Conservation (phyloP, 2,329 filamentous ascomycete genomes). For the Arthrobotrys pseudoclavata region DNA sequence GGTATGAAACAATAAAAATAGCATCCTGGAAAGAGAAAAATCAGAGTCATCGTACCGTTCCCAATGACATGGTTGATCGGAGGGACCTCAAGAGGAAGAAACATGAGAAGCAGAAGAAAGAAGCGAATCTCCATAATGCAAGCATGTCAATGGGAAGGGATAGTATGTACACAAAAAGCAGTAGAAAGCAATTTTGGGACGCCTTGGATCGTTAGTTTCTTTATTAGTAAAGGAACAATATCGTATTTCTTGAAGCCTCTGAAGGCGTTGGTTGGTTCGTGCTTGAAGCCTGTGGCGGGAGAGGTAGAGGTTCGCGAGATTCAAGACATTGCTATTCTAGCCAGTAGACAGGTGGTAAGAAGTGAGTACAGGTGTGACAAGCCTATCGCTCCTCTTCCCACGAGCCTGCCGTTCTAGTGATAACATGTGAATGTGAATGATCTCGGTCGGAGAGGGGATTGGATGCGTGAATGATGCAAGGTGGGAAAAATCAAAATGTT, state of each 20-base stretch:
- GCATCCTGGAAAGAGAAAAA: constrained; percentile 32
- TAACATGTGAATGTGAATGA: constrained; percentile 24
- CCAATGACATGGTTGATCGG: constrained; percentile 27
- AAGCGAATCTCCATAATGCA: constrained; percentile 31
- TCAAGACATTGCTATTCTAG: constrained; percentile 54
- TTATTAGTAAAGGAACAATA: constrained; percentile 26
- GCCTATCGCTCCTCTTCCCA: constrained; percentile 44
- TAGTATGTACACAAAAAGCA: constrained; percentile 55
- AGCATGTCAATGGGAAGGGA: constrained; percentile 40
- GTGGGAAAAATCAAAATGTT: constrained; percentile 35
- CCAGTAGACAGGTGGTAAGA: constrained; percentile 31
- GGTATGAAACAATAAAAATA: constrained; percentile 5
- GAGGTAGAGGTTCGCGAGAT: constrained; percentile 32
- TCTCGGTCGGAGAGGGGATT: neutral
- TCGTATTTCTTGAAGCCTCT: constrained; percentile 27
- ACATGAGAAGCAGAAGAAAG: constrained; percentile 6
- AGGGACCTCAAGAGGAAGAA: neutral
- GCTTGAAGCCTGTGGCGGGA: neutral
- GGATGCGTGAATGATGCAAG: constrained; percentile 20
- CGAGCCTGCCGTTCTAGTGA: constrained; percentile 28
- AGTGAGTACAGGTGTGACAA: constrained; percentile 49
- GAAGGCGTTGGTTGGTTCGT: neutral
- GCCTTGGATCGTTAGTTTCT: constrained; percentile 53
- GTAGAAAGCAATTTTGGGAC: constrained; percentile 45
- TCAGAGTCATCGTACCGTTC: constrained; percentile 55